These are phyloP conservation scores for Wickerhamomyces subpelliculosus DNA, from an alignment of 805 yeast genomes.

Conservation along the genomic window DNA sequence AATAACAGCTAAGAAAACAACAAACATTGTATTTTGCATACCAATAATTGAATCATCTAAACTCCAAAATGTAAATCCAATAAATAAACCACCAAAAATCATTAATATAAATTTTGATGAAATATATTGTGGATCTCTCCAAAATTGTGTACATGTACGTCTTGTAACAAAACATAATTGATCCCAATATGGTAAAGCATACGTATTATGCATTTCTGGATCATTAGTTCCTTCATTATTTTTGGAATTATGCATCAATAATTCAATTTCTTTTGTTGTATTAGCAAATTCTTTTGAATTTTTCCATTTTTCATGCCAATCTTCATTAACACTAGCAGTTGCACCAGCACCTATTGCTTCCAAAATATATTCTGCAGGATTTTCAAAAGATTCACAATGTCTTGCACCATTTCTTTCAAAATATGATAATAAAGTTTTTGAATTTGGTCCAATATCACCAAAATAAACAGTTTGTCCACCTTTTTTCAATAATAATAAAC, in stretches of 20 bases:
- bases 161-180: slow-evolving; percentile 34
- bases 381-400: slow-evolving; percentile 44
- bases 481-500: slow-evolving; percentile 50
- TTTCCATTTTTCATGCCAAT: slow-evolving; percentile 61
- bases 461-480: slow-evolving; percentile 72
- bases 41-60: slow-evolving; percentile 46
- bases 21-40: slow-evolving; percentile 53
- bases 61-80: slow-evolving; percentile 69
- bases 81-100: slow-evolving; percentile 49
- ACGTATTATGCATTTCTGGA: slow-evolving; percentile 9
- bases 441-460: slow-evolving; percentile 63
- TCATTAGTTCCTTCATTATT: no score
- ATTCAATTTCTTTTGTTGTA: slow-evolving; percentile 23
- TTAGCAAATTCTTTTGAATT: slow-evolving; percentile 29
- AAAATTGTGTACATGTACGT: slow-evolving; percentile 38
- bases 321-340: slow-evolving; percentile 43
- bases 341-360: slow-evolving; percentile 81
- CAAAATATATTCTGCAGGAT: slow-evolving; percentile 73
- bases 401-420: slow-evolving; percentile 59
- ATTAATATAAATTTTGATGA: slow-evolving; percentile 48
- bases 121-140: slow-evolving; percentile 57
- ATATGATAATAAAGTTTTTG: slow-evolving; percentile 33
- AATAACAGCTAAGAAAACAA: slow-evolving; percentile 52
- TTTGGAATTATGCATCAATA: slow-evolving; percentile 23
- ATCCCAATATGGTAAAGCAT: slow-evolving; percentile 31